Evolutionary conservation across 78 protist genomes (phyloP), one percentile per base, ranked within the genome.

Genomic region (Cavenderia fasciculata): DNA sequence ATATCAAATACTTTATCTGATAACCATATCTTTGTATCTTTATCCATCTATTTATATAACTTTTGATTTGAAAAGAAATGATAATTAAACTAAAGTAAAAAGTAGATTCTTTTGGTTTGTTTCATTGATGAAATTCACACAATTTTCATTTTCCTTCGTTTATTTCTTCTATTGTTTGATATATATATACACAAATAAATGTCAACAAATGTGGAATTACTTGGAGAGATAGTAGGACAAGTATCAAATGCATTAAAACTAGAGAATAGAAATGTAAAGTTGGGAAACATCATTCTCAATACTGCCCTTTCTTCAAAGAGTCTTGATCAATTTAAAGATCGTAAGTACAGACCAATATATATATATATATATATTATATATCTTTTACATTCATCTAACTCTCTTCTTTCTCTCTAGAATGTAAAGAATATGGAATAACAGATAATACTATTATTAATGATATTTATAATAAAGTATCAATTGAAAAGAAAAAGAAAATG

Each of bases 1-100:
- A 89, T 78, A 66, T 78, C 88, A 25, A 29, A 68, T 34, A 89
- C 46, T 36, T 75, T 23, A 71, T 89, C 94, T 27, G 91, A 69
- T 46, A 77, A 87, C 94, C 94, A 89, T 27, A 33, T 77, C 46
- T 77, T 77, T 74, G 59, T 25, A 25, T 59, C 66, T 40, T 47
- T 44, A 47, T 43, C 31, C 6, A 4, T 49, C n/a, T n/a, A n/a
- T n/a, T n/a, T n/a, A n/a, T n/a, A n/a, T n/a, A n/a, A n/a, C n/a
- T n/a, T n/a, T n/a, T n/a, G n/a, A n/a, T n/a, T n/a, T n/a, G n/a
- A n/a, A n/a, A n/a, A n/a, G n/a, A n/a, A n/a, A n/a, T n/a, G n/a
- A n/a, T n/a, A n/a, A n/a, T n/a, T n/a, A n/a, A n/a, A n/a, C n/a
- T n/a, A n/a, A n/a, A n/a, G n/a, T n/a, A n/a, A n/a, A n/a, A n/a